These are phyloP conservation scores for Debaryomyces coudertii DNA, from an alignment of 1,139 yeast genomes.

Conservation along the genomic window DNA sequence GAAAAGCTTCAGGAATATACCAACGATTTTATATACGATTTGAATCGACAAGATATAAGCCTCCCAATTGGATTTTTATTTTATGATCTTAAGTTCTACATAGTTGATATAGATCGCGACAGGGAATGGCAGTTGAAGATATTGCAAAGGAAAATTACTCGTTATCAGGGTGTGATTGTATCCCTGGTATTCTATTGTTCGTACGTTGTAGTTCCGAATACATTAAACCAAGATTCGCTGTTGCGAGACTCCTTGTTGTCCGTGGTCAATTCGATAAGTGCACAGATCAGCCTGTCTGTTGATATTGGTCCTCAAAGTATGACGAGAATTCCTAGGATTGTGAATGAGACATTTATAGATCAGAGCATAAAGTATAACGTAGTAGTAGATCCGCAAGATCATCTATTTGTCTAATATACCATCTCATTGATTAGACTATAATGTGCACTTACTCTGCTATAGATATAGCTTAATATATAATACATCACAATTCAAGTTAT, in stretches of 20 bases:
- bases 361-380: slow-evolving; percentile 40
- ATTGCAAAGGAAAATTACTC: slow-evolving; percentile 26
- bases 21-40: slow-evolving; percentile 13
- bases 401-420: slow-evolving; percentile 17
- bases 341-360: slow-evolving; percentile 44
- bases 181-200: slow-evolving; percentile 23
- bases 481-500: too few relatives aligned
- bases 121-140: slow-evolving; percentile 12
- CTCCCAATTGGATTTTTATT: slow-evolving; percentile 28
- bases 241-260: slow-evolving; percentile 11
- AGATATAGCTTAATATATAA: too few relatives aligned
- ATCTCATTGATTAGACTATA: background rate
- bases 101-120: slow-evolving; percentile 19
- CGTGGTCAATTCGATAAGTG: slow-evolving; percentile 20
- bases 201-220: slow-evolving; percentile 27
- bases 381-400: slow-evolving; percentile 53
- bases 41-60: slow-evolving; percentile 15
- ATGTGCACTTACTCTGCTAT: background rate
- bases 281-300: slow-evolving; percentile 25
- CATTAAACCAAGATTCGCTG: slow-evolving; percentile 11
- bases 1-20: slow-evolving; percentile 14
- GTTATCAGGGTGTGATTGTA: slow-evolving; percentile 37
- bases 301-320: slow-evolving; percentile 19
- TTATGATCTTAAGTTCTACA: slow-evolving; percentile 24
- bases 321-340: slow-evolving; percentile 50